Evolutionary conservation across 192 early-diverging fungal genomes (phyloP).

Genomic region (Coemansia reversa): DNA sequence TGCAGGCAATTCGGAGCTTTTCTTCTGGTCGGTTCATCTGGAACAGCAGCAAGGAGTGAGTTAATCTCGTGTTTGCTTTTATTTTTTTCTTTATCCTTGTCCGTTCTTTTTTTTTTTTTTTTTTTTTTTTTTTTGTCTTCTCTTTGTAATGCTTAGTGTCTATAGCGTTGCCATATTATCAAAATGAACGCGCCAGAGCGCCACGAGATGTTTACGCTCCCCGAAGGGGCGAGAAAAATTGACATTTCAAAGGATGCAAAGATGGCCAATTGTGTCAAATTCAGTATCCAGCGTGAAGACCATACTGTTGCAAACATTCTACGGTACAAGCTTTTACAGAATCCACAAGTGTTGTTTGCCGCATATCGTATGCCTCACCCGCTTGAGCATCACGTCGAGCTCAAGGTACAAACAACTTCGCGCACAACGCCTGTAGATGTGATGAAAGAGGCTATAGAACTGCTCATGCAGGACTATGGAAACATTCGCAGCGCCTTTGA

Average conservation of each 20-base stretch:
- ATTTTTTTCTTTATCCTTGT: too few species aligned
- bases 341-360: slow-evolving; percentile 91
- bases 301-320: slow-evolving; percentile 96
- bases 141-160: not conserved
- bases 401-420: slow-evolving; percentile 91
- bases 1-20: too few species aligned
- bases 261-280: slow-evolving; percentile 91
- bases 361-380: slow-evolving; percentile 98
- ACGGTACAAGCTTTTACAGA: slow-evolving; percentile 84
- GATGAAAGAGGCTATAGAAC: slow-evolving; percentile 72
- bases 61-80: not conserved
- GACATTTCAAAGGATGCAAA: slow-evolving; percentile 82
- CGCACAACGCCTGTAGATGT: slow-evolving; percentile 83
- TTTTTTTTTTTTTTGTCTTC: not conserved
- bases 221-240: slow-evolving; percentile 76
- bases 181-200: slow-evolving; percentile 85
- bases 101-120: too few species aligned
- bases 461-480: slow-evolving; percentile 73
- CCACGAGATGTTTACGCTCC: slow-evolving; percentile 77
- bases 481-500: slow-evolving; percentile 84
- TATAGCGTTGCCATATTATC: not conserved
- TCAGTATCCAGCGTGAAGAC: slow-evolving; percentile 92
- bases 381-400: slow-evolving; percentile 83
- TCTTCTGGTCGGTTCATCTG: too few species aligned
- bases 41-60: too few species aligned